Conservation (phyloP, 1,284 basidiomycete genomes). For the Stereum hirsutum region DNA sequence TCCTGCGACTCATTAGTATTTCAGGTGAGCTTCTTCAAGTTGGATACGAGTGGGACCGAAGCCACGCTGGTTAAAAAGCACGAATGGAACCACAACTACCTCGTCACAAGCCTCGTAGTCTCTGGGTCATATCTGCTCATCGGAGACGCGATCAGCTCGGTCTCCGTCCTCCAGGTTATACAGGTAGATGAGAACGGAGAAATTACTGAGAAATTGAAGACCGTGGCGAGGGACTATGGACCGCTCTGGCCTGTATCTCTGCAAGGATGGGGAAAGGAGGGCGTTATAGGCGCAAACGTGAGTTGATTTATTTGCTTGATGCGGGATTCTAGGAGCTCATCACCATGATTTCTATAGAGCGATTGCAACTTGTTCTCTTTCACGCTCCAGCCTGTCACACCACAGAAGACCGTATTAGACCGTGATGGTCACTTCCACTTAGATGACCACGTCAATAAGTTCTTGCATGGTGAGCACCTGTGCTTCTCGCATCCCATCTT, state of each 20-base stretch:
- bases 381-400: slow-evolving; percentile 33
- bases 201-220: slow-evolving; percentile 33
- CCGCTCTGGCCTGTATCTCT: slow-evolving; percentile 65
- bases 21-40: slow-evolving; percentile 40
- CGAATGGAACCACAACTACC: slow-evolving; percentile 75
- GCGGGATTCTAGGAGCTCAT: neutral
- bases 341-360: slow-evolving; percentile 31
- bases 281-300: slow-evolving; percentile 74
- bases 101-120: slow-evolving; percentile 55
- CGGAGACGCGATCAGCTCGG: slow-evolving; percentile 79
- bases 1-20: slow-evolving; percentile 12
- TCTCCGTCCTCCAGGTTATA: slow-evolving; percentile 62
- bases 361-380: slow-evolving; percentile 75
- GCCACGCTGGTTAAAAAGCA: slow-evolving; percentile 32
- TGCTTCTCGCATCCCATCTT: too few species aligned
- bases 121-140: slow-evolving; percentile 46
- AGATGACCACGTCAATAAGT: slow-evolving; percentile 65
- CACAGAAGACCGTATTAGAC: slow-evolving; percentile 36
- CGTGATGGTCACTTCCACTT: slow-evolving; percentile 57
- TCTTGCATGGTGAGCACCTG: slow-evolving; percentile 44
- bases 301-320: slow-evolving; percentile 30
- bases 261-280: slow-evolving; percentile 41
- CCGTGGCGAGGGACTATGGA: slow-evolving; percentile 69
- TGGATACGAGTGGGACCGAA: slow-evolving; percentile 17
- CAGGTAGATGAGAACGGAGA: too few species aligned